Percentiles rank a stretch among this genome's conserved stretches.
Evolutionary conservation across 306 rosid genomes (phyloP).

Genomic region (Vachellia pachyceras): DNA sequence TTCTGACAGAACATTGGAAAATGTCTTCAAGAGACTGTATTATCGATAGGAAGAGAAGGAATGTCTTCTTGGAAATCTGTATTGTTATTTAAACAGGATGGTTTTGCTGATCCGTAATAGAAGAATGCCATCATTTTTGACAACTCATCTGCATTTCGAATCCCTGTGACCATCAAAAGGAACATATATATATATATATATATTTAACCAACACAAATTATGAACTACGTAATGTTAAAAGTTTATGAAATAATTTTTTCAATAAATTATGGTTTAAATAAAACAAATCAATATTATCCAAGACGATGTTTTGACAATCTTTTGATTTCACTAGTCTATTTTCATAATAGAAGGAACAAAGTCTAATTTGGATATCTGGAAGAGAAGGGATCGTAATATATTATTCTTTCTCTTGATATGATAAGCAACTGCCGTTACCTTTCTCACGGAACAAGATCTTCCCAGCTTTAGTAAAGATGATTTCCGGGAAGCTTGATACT

Average conservation of each 20-base stretch:
- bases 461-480: conserved; percentile 88
- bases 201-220: not conserved
- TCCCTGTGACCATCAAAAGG: conserved; percentile 49
- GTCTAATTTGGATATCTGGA: not conserved
- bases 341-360: not conserved
- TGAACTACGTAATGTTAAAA: not conserved
- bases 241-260: not conserved
- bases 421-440: conserved; percentile 50
- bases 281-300: not conserved
- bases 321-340: not conserved
- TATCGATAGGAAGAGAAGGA: conserved; percentile 57
- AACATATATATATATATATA: conserved; percentile 1
- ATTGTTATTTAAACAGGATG: conserved; percentile 58
- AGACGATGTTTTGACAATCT: not conserved
- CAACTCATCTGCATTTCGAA: conserved; percentile 77
- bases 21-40: conserved; percentile 43
- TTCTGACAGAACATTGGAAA: not conserved
- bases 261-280: not conserved
- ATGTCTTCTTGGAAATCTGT: conserved; percentile 58
- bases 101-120: conserved; percentile 83
- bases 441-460: conserved; percentile 80
- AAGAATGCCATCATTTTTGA: conserved; percentile 93
- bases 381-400: not conserved
- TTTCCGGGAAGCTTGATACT: conserved; percentile 79
- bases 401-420: not conserved